These are phyloP conservation scores for Cystobasidium slooffiae DNA, from an alignment of 1,284 basidiomycete genomes.

Conservation along the genomic window DNA sequence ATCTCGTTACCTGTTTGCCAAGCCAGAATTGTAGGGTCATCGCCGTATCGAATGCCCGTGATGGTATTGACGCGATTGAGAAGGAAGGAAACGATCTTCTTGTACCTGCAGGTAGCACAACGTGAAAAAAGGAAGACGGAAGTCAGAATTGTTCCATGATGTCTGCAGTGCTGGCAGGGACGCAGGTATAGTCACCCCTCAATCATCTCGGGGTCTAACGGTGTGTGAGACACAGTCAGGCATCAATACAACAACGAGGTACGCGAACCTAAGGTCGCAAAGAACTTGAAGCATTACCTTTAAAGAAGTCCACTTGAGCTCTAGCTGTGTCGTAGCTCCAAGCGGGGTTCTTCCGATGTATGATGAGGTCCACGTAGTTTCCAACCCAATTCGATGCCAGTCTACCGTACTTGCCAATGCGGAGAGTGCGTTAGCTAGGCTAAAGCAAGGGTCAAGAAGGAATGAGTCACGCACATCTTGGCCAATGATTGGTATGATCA, in stretches of 20 bases:
- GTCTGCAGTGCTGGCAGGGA: too few relatives aligned
- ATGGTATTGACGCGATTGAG: constrained; percentile 54
- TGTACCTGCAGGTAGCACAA: constrained; percentile 36
- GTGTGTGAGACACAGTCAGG: background rate
- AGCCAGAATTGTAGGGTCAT: constrained; percentile 55
- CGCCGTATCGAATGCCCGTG: constrained; percentile 53
- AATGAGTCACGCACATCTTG: too few relatives aligned
- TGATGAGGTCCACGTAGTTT: constrained; percentile 38
- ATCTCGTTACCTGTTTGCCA: constrained; percentile 55
- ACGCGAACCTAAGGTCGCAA: too few relatives aligned
- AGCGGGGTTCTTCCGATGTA: constrained; percentile 45
- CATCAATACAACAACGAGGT: too few relatives aligned
- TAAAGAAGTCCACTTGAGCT: constrained; percentile 35
- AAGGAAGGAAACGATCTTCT: constrained; percentile 52
- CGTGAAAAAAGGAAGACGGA: too few relatives aligned
- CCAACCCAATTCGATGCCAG: constrained; percentile 46
- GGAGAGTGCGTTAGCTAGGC: too few relatives aligned
- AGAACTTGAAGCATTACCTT: constrained; percentile 25
- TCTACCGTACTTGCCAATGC: too few relatives aligned
- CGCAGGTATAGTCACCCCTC: constrained; percentile 17
- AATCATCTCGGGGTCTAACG: constrained; percentile 49
- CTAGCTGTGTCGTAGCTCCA: constrained; percentile 30
- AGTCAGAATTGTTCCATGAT: too few relatives aligned
- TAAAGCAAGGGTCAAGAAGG: too few relatives aligned
- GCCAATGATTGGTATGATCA: constrained; percentile 52